Conservation (phyloP, 495 filamentous ascomycete species). For the Aspergillus wentii region DNA sequence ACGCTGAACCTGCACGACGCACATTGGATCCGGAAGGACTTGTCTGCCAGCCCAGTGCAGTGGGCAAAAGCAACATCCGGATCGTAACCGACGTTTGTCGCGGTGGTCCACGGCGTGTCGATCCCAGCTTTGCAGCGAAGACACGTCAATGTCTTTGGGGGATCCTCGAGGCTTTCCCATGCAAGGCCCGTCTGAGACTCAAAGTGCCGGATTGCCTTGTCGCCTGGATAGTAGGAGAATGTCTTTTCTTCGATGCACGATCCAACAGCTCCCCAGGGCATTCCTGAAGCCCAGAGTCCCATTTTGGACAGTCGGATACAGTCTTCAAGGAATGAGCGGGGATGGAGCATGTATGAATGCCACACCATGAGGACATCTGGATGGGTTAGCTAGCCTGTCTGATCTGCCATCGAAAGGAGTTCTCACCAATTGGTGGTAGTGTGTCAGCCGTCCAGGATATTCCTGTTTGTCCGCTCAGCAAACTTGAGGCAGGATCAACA, state of each 20-base stretch:
- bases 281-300: constrained; percentile 56
- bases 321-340: constrained; percentile 73
- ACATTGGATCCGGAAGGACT: constrained; percentile 40
- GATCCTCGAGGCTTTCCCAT: constrained; percentile 58
- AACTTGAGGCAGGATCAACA: too few species aligned
- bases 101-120: constrained; percentile 57
- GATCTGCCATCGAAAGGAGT: too few species aligned
- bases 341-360: constrained; percentile 85
- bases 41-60: constrained; percentile 61
- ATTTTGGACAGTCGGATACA: constrained; percentile 58
- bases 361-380: constrained; percentile 85
- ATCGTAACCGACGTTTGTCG: too few species aligned
- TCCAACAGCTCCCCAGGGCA: constrained; percentile 68
- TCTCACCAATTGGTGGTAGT: too few species aligned
- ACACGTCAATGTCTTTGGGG: constrained; percentile 49
- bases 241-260: constrained; percentile 56
- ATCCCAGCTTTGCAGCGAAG: constrained; percentile 46
- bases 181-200: constrained; percentile 40
- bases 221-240: constrained; percentile 57
- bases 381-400: too few species aligned
- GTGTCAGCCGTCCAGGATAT: too few species aligned
- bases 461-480: too few species aligned
- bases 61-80: too few species aligned
- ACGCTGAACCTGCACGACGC: constrained; percentile 45
- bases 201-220: constrained; percentile 44